Evolutionary conservation across 116 monocot species (phyloP).

Genomic region (Dioscorea cayenensis): DNA sequence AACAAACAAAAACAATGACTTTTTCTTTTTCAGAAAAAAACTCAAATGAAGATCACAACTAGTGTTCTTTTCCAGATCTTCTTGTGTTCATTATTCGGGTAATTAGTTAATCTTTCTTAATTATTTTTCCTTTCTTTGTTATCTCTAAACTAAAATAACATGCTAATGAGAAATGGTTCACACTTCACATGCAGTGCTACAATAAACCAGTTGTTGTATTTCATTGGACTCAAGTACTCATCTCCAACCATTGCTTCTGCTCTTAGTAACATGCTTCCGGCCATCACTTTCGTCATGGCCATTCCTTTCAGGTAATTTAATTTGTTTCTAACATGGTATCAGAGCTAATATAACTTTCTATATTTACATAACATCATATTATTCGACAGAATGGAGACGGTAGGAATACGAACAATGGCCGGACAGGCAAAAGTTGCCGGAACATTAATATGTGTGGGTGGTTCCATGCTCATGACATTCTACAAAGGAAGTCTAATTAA

Average conservation of each 20-base stretch:
- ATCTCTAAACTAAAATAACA: too few relatives aligned
- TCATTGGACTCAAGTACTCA: constrained; percentile 73
- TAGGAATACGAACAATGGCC: constrained; percentile 27
- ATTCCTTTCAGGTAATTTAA: constrained; percentile 39
- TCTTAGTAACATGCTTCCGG: constrained; percentile 72
- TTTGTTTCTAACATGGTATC: too few relatives aligned
- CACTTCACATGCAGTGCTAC: constrained; percentile 53
- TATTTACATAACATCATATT: too few relatives aligned
- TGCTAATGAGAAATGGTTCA: too few relatives aligned
- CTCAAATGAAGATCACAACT: constrained; percentile 26
- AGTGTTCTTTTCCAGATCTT: constrained; percentile 57
- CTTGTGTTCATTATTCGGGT: constrained; percentile 74
- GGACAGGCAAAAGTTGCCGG: constrained; percentile 63
- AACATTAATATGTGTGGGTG: constrained; percentile 66
- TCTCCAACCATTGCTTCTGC: constrained; percentile 75
- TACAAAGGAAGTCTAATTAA: constrained; percentile 60
- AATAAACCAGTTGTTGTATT: constrained; percentile 64
- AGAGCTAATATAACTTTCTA: too few relatives aligned
- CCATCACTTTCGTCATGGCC: constrained; percentile 81
- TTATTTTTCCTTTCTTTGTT: too few relatives aligned
- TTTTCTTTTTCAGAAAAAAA: constrained; percentile 42
- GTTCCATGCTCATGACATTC: constrained; percentile 91
- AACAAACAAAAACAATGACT: too few relatives aligned
- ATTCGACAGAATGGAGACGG: constrained; percentile 53
- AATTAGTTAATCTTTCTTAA: constrained; percentile 2